phyloP scores from a whole-genome alignment of 1,284 basidiomycete species.

The Gymnopus androsaceus region DNA sequence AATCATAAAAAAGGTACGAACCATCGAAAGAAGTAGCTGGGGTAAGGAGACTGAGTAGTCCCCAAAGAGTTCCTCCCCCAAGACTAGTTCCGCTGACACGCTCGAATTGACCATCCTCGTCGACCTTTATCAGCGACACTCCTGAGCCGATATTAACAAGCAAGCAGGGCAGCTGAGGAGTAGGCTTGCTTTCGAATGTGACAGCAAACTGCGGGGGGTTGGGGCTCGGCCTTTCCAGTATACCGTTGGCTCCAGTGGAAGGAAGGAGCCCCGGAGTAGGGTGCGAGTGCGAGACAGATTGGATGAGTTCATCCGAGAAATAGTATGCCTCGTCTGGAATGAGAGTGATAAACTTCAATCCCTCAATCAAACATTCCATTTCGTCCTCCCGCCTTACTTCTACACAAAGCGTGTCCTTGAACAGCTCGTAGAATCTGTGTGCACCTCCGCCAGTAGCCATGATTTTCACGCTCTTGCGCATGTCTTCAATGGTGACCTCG shows the following conservation, averaged over 20 bases:
- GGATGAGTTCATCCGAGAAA: slow-evolving; percentile 97
- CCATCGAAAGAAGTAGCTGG: slow-evolving; percentile 97
- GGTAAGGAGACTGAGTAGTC: slow-evolving; percentile 90
- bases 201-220: slow-evolving; percentile 90
- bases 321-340: slow-evolving; percentile 99
- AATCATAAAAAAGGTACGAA: slow-evolving; percentile 41
- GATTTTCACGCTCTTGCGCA: slow-evolving; percentile 93
- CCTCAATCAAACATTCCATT: slow-evolving; percentile 98
- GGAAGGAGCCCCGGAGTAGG: slow-evolving; percentile 13
- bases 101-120: slow-evolving; percentile 94
- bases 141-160: slow-evolving; percentile 99
- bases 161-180: slow-evolving; percentile 92
- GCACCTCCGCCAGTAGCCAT: slow-evolving; percentile 98
- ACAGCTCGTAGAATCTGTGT: slow-evolving; percentile 89
- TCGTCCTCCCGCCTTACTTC: slow-evolving; percentile 93
- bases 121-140: slow-evolving; percentile 96
- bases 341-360: slow-evolving; percentile 93
- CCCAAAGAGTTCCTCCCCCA: slow-evolving; percentile 99
- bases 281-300: slow-evolving; percentile 71
- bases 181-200: slow-evolving; percentile 78
- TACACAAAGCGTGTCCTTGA: slow-evolving; percentile 77
- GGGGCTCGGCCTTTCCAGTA: slow-evolving; percentile 87
- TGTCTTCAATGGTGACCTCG: slow-evolving; percentile 84
- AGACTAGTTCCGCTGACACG: slow-evolving; percentile 96
- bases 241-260: slow-evolving; percentile 21